Conservation (phyloP, 495 filamentous ascomycete genomes). For the Aspergillus ostianus region DNA sequence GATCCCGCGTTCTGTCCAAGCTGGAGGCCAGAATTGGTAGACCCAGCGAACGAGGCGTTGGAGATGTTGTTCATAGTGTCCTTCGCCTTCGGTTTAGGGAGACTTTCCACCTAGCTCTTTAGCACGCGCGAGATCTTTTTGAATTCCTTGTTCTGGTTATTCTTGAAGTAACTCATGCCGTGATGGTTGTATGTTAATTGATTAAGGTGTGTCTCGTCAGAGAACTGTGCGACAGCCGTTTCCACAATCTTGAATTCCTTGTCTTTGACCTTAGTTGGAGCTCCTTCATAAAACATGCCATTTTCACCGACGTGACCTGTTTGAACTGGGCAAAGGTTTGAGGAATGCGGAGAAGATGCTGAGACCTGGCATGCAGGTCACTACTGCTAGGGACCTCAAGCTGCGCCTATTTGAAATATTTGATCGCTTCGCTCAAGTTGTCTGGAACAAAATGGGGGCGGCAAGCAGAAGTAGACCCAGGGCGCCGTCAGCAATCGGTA, state of each 20-base stretch:
- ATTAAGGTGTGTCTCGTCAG: not conserved
- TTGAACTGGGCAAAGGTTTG: slow-evolving; percentile 3
- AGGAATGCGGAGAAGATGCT: slow-evolving; percentile 1
- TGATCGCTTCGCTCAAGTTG: slow-evolving; percentile 2
- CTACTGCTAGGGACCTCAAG: not conserved
- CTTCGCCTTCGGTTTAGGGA: slow-evolving; percentile 1
- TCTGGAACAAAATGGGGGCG: not conserved
- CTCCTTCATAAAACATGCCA: slow-evolving; percentile 6
- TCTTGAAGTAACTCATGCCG: not conserved
- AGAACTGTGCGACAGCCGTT: slow-evolving; percentile 1
- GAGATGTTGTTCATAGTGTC: slow-evolving; percentile 3
- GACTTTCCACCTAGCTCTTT: slow-evolving; percentile 5
- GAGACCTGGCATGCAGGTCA: not conserved
- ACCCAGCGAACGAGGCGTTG: slow-evolving; percentile 2
- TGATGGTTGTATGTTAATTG: slow-evolving; percentile 4
- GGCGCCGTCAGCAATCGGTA: not conserved
- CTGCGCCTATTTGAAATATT: slow-evolving; percentile 2
- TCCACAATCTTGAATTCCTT: slow-evolving; percentile 10
- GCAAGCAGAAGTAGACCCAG: slow-evolving; percentile 1
- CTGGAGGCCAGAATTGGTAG: slow-evolving; percentile 7
- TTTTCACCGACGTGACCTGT: not conserved
- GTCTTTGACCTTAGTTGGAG: not conserved
- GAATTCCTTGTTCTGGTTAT: slow-evolving; percentile 3
- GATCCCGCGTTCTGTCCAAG: slow-evolving; percentile 6
- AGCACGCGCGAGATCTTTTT: slow-evolving; percentile 6